phyloP scores from a whole-genome alignment of 805 yeast species.

The Lipomyces mesembrius region DNA sequence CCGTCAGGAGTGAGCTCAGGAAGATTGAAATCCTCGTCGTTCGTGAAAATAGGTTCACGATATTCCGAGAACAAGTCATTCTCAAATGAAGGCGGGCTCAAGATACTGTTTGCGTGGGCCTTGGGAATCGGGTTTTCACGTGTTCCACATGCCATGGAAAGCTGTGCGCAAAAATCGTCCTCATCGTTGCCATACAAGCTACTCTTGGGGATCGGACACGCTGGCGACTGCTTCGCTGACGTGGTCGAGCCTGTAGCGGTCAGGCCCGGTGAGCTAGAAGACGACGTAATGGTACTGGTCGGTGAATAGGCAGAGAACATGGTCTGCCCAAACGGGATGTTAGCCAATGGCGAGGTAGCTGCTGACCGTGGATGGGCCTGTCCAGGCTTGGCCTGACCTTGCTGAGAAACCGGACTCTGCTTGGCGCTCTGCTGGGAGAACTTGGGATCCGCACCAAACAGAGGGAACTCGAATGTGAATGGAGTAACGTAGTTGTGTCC shows the following conservation, averaged over 20 bases:
- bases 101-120: conserved; percentile 37
- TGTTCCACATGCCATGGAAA: conserved; percentile 84
- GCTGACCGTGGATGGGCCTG: conserved; percentile 14
- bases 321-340: conserved; percentile 3
- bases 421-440: neutral
- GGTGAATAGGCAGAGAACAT: conserved; percentile 18
- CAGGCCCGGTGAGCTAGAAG: conserved; percentile 19
- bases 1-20: conserved; percentile 45
- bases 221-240: conserved; percentile 21
- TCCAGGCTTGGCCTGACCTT: neutral
- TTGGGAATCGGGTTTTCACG: conserved; percentile 68
- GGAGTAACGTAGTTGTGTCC: conserved; percentile 32
- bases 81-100: conserved; percentile 43
- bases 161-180: conserved; percentile 72
- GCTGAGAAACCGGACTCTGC: neutral
- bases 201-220: conserved; percentile 6
- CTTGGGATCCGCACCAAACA: conserved; percentile 45
- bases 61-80: conserved; percentile 43
- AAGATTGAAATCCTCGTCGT: conserved; percentile 44
- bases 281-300: conserved; percentile 2
- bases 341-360: conserved; percentile 13
- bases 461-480: conserved; percentile 62
- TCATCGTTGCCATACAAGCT: conserved; percentile 53
- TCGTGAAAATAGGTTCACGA: conserved; percentile 29
- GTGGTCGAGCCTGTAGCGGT: conserved; percentile 15